These are phyloP conservation scores for Solanum pinnatisectum DNA, from an alignment of 257 asterid genomes.

Conservation along the genomic window DNA sequence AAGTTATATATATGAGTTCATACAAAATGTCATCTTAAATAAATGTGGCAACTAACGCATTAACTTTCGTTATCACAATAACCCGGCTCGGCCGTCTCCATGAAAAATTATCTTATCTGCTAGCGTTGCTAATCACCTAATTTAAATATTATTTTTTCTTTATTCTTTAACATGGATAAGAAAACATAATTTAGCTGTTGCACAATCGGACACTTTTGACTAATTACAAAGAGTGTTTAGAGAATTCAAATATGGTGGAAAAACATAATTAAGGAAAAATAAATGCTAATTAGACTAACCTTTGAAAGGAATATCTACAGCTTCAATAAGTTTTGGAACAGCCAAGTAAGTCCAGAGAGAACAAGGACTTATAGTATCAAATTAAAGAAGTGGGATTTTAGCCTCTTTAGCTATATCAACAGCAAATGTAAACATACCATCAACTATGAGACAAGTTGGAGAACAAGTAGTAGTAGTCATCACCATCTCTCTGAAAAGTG, in stretches of 20 bases:
- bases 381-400: slow-evolving; percentile 5
- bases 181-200: neutral
- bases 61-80: neutral
- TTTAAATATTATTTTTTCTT: neutral
- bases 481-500: slow-evolving; percentile 10
- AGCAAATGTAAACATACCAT: neutral
- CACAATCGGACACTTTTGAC: neutral
- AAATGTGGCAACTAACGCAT: neutral
- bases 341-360: slow-evolving; percentile 16
- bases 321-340: slow-evolving; percentile 13
- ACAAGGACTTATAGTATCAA: slow-evolving; percentile 12
- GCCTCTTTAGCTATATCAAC: slow-evolving; percentile 1
- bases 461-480: neutral
- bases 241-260: neutral
- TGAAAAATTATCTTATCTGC: neutral
- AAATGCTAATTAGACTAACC: neutral
- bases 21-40: neutral
- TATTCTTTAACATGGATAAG: neutral
- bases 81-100: neutral
- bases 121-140: neutral
- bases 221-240: neutral
- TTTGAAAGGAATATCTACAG: slow-evolving; percentile 18
- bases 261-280: no score
- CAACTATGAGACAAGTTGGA: slow-evolving; percentile 8
- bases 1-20: neutral